Base-by-base conservation (phyloP, 495 filamentous ascomycete genomes). In the Penicillium mononematosum region DNA sequence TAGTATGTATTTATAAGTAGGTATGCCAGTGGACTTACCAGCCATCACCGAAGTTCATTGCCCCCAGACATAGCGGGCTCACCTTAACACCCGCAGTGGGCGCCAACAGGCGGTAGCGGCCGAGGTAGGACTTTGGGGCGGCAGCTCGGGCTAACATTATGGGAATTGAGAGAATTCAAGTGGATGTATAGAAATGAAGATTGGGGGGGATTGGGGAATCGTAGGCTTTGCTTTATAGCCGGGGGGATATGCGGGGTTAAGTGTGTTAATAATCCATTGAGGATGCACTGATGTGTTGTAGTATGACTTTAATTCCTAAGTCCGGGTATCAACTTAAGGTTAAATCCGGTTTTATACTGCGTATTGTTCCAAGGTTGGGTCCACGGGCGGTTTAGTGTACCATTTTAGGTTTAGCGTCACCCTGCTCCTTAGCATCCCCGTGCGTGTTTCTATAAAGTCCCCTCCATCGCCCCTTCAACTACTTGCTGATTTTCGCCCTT, bases 41-140 rank as follows among this genome's bases (percentile, higher is more conserved):
- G 20, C 78, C 75, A 16, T 78, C 71, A 27, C 84, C 85, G 59
- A 88, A 84, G 58, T 78, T 85, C 84, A 88, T 87, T 19, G 72
- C 71, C 0, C 85, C 85, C 5, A 88, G 74, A 52, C 82, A 84
- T 36, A 88, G 62, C 14, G 84, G 85, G 63, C 76, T 81, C 25
- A 88, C 83, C 45, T 77, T 70, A 17, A 87, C 75, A 1, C 75
- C 73, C 5, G 85, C 85, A 6, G 73, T 77, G 19, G 85, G 85
- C 5, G 85, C 75, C 2, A 86, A 76, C 45, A 85, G 68, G 17
- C 85, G 80, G 62, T 87, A 83, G 58, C 81, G 75, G 57, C 72
- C 82, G 43, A 88, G 72, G 19, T 71, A 73, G 44, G 64, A 64
- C 31, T 65, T 59, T 22, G 60, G 60, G 8, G 60, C 41, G 0